Evolutionary conservation across 345 rosid species (phyloP).

Genomic region (Noccaea caerulescens): DNA sequence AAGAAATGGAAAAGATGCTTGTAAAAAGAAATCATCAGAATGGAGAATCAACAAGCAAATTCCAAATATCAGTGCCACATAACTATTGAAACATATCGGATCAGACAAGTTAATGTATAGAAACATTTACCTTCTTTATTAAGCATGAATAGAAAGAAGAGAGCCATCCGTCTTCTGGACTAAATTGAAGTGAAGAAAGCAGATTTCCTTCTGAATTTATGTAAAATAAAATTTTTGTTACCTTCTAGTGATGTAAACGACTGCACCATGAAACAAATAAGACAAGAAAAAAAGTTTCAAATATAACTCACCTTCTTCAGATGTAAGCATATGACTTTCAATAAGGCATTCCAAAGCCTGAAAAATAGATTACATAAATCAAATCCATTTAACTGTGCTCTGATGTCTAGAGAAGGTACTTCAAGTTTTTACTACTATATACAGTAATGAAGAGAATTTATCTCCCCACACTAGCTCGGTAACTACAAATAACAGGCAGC

Average conservation of each 20-base stretch:
- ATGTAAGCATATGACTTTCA: constrained; percentile 93
- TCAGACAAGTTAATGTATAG: background rate
- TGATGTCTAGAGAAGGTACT: constrained; percentile 1
- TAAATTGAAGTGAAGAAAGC: constrained; percentile 82
- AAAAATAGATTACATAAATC: constrained; percentile 32
- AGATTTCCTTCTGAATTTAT: constrained; percentile 63
- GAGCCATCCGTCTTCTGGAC: constrained; percentile 91
- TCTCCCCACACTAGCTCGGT: constrained; percentile 9
- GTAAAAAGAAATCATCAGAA: constrained; percentile 20
- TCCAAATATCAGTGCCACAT: background rate
- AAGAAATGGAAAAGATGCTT: constrained; percentile 18
- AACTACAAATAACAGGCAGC: constrained; percentile 22
- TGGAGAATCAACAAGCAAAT: constrained; percentile 2
- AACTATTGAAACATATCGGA: constrained; percentile 12
- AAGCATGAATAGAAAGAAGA: constrained; percentile 93
- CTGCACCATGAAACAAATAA: constrained; percentile 5
- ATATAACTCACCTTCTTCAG: constrained; percentile 75
- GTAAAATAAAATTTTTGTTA: background rate
- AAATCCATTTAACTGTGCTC: constrained; percentile 3
- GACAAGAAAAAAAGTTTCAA: constrained; percentile 8
- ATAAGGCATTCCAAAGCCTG: constrained; percentile 97
- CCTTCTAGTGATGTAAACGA: constrained; percentile 23
- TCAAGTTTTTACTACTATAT: constrained; percentile 3
- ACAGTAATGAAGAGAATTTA: constrained; percentile 2
- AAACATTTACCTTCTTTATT: constrained; percentile 69